A percentile compares a stretch with the other conserved stretches of the same genome.
These are phyloP conservation scores for Mycena kentingensis DNA, from an alignment of 768 basidiomycete species.

Conservation along the genomic window DNA sequence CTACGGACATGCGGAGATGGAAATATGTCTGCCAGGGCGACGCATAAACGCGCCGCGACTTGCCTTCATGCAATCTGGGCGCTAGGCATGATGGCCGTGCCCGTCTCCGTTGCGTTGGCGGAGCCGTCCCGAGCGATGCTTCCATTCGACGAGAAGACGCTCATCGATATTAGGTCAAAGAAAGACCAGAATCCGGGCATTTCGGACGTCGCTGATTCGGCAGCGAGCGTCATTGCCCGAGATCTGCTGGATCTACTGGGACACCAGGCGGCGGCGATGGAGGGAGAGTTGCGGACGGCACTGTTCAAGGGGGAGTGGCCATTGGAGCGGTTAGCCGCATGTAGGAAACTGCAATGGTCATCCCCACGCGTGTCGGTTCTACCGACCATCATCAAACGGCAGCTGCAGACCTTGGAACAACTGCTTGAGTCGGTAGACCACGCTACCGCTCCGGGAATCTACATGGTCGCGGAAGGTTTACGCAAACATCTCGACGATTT, in stretches of 20 bases:
- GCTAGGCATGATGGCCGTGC: constrained; percentile 43
- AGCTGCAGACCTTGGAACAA: constrained; percentile 13
- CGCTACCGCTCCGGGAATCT: constrained; percentile 21
- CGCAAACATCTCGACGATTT: constrained; percentile 14
- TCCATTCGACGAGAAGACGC: constrained; percentile 38
- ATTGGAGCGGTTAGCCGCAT: neutral
- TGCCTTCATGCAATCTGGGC: constrained; percentile 45
- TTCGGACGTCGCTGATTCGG: constrained; percentile 31
- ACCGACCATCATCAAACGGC: constrained; percentile 14
- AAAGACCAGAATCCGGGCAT: constrained; percentile 28
- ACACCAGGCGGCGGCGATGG: constrained; percentile 27
- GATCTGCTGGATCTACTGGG: constrained; percentile 37
- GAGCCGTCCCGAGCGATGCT: constrained; percentile 24
- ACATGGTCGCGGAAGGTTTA: constrained; percentile 25
- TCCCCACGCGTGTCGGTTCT: neutral
- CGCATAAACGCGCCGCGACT: constrained; percentile 35
- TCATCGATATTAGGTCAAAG: constrained; percentile 30
- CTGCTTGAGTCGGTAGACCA: constrained; percentile 11
- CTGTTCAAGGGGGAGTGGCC: constrained; percentile 18
- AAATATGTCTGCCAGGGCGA: constrained; percentile 23
- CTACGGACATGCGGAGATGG: constrained; percentile 34
- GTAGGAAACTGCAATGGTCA: constrained; percentile 4
- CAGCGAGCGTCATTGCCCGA: constrained; percentile 34
- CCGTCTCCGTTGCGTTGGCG: constrained; percentile 16
- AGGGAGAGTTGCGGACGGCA: constrained; percentile 25